Evolutionary conservation across 495 filamentous ascomycete species (phyloP), one percentile per base, ranked within the genome.

Genomic region (Trypethelium eluteriae): DNA sequence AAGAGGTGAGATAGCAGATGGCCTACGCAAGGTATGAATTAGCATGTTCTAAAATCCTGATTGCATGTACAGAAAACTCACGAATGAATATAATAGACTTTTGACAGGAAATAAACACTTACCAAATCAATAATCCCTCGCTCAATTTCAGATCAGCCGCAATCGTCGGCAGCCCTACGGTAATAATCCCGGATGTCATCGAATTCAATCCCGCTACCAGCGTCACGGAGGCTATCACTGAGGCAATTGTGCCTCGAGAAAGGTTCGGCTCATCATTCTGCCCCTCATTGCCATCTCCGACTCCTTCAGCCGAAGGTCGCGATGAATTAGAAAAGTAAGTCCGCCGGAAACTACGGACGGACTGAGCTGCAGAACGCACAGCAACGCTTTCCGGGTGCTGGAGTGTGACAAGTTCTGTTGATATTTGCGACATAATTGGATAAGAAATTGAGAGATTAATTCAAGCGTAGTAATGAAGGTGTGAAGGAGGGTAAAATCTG

Each of bases 141-240:
- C 70, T 66, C 2, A 84, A 67, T 6, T 72, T 36, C n/a, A 85
- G 69, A 41, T 82, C 80, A 32, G 68, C 64, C 5, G 80, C 77
- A 62, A 86, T 84, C 1, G 77, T 76, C 4, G 84, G 83, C 16
- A 84, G 70, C 9, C 71, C 78, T 18, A 84, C 80, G 35, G 76
- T 79, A 1, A 84, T 72, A 12, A 80, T 64, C 18, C 81, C 80
- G 16, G 74, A 76, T 64, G 74, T 71, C 41, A 82, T 72, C 39
- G 70, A 78, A 64, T 69, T 76, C 38, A 76, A 71, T 12, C 49
- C 67, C 1, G 76, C 76, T 18, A 76, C 66, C 53, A 72, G 71
- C 2, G 75, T 75, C 16, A 80, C 70, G 56, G 78, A 76, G 35
- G 73, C 70, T 39, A 82, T 72, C 53, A 79, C 78, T 34, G 73